A percentile compares a stretch with the other conserved stretches of the same genome.
phyloP scores from a whole-genome alignment of 805 yeast species.

The Citeromyces matritensis region DNA sequence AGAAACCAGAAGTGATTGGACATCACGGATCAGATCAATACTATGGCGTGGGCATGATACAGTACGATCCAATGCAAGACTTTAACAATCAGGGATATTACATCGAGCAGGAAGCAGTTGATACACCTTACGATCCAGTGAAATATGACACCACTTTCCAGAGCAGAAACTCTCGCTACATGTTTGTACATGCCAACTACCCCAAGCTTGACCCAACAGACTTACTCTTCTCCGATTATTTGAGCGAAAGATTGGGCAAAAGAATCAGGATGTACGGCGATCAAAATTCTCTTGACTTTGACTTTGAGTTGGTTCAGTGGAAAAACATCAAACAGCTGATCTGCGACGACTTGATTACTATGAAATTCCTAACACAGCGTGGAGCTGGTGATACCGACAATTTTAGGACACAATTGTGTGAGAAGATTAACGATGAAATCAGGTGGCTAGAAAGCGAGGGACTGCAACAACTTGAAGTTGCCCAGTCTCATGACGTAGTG shows the following conservation, averaged over 20 bases:
- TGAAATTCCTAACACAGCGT: too few species aligned
- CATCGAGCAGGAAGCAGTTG: background rate
- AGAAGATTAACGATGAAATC: too few species aligned
- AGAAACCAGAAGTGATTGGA: slow-evolving; percentile 33
- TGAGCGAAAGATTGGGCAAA: background rate
- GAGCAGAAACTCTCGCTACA: slow-evolving; percentile 3
- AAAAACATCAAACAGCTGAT: slow-evolving; percentile 11
- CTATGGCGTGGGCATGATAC: slow-evolving; percentile 33
- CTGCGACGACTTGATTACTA: slow-evolving; percentile 5
- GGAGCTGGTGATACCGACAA: too few species aligned
- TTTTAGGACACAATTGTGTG: too few species aligned
- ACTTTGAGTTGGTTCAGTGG: slow-evolving; percentile 13
- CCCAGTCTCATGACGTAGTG: too few species aligned
- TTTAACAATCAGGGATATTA: background rate
- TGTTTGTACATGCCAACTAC: slow-evolving; percentile 25
- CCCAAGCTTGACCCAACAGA: slow-evolving; percentile 33
- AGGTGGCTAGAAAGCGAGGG: too few species aligned
- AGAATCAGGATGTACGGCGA: slow-evolving; percentile 1
- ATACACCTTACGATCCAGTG: background rate
- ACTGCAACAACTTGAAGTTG: too few species aligned
- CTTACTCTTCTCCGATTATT: slow-evolving; percentile 11
- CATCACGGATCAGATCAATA: slow-evolving; percentile 16
- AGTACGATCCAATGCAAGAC: slow-evolving; percentile 28
- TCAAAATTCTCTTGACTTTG: slow-evolving; percentile 7
- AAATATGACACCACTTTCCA: slow-evolving; percentile 6